Base-by-base conservation (phyloP, 2,329 filamentous ascomycete genomes). In the Apiospora pterosperma region DNA sequence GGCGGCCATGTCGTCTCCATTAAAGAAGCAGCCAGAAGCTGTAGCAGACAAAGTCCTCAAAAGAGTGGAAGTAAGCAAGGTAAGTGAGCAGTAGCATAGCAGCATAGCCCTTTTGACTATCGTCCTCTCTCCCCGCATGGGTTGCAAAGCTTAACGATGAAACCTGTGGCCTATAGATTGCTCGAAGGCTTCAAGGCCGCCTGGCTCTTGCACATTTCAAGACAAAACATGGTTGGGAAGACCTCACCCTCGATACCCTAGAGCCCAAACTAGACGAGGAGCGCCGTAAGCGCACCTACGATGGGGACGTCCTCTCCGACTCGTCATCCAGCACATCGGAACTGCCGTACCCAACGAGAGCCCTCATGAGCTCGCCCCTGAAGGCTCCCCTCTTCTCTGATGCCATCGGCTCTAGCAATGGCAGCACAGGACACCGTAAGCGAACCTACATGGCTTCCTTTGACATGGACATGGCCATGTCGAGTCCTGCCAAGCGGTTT, bases 131-230 rank as follows among this genome's bases (percentile, higher is more conserved):
- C 61, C 25, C 44, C 38, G 62, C 21, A 62, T 48, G 63, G 65
- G 61, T 62, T 63, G 63, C 69, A 69, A 66, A 65, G 48, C 21
- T 60, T 62, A 44, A 31, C 42, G 36, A 63, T 69, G 28, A n/a
- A 48, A 19, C 16, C 23, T 61, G 28, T 38, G 25, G 63, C 67
- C 36, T 73, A 63, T 76, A 98, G 96, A 97, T 99, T 82, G 96
- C 94, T 72, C 87, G 95, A 76, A 92, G 91, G 74, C 84, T 99
- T 63, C 93, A 98, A 81, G 93, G 97, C 82, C 92, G 95, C 68
- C 88, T 99, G 66, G 95, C 96, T 65, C 88, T 98, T 69, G 96
- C 96, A 76, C 96, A 96, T 79, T 96, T 97, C 86, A 98, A 98
- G 82, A 93, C 96, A 70, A 93, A 96, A 80, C 91, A 97, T 81